Base-by-base conservation (phyloP, 192 early-diverging fungal genomes). In the Coemansia sp. region DNA sequence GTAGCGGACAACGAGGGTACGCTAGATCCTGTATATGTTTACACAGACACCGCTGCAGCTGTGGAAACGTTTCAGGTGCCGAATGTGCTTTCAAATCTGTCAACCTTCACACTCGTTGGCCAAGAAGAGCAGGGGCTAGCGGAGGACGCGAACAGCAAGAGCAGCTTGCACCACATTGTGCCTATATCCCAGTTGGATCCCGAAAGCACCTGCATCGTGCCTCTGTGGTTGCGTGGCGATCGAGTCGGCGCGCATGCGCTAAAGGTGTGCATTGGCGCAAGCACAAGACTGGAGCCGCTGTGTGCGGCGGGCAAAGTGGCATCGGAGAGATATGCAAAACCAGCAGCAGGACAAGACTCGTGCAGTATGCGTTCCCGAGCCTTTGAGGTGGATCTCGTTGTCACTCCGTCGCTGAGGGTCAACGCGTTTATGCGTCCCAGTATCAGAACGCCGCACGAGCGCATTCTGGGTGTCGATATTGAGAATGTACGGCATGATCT, bases 401-500 rank as follows among this genome's bases (percentile, higher is more conserved):
- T 98, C 3, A 70, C 84, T 36, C 92, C 94, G 9, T 95, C 94
- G 4, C 79, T 98, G 17, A 86, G 93, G 50, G 92, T 98, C 70
- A 95, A 94, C 65, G 92, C 95, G 0, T 97, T 98, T 72, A 94
- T 95, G 9, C 74, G 94, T 25, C 91, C 92, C 6, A 92, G 93
- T 57, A 76, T 85, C 20, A 82, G 70, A n/a, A 79, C 69, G 11
- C 76, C 93, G 7, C 85, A 88, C 67, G 94, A 97, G 64, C 95
- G 92, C 58, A 87, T 96, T 27, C 82, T 98, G 27, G 95, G 94
- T 2, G 86, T 98, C 36, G 97, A 98, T 84, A 83, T 95, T 22
- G 74, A 79, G 52, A 79, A 79, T 54, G 62, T 72, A 50, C 66
- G 66, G 47, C 4, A 64, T 19, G 45, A 76, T 2, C 44, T 63